A percentile compares a stretch with the other conserved stretches of the same genome.
These are phyloP conservation scores for Podila minutissima DNA, from an alignment of 192 early-diverging fungal genomes.

Conservation along the genomic window DNA sequence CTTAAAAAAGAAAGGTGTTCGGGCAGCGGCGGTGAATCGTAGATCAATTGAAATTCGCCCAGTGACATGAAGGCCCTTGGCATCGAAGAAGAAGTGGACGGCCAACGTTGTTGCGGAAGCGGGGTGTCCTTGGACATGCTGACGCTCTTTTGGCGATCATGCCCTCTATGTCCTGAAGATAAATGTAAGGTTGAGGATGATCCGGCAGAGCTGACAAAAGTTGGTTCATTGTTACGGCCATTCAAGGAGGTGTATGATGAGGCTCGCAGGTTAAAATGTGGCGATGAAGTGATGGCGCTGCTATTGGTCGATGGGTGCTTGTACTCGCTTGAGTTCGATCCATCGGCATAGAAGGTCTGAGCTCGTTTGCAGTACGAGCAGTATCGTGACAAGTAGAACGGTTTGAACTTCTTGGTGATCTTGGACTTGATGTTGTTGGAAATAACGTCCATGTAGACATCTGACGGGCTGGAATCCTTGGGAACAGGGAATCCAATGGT, in stretches of 20 bases:
- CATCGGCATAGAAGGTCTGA: slow-evolving; percentile 19
- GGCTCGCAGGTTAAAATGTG: slow-evolving; percentile 18
- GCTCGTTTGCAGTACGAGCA: slow-evolving; percentile 53
- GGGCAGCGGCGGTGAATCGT: slow-evolving; percentile 17
- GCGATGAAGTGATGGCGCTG: slow-evolving; percentile 10
- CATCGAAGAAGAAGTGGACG: slow-evolving; percentile 2
- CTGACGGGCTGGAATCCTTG: slow-evolving; percentile 55
- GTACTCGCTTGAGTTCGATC: slow-evolving; percentile 5
- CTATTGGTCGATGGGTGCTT: slow-evolving; percentile 43
- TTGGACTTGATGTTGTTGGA: slow-evolving; percentile 62
- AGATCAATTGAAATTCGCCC: slow-evolving; percentile 27
- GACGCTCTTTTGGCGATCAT: slow-evolving; percentile 18
- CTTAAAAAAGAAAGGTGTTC: slow-evolving; percentile 20
- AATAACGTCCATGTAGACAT: slow-evolving; percentile 75
- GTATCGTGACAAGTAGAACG: slow-evolving; percentile 55
- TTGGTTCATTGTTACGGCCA: too few relatives aligned
- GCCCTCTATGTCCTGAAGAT: neutral
- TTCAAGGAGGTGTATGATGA: slow-evolving; percentile 13
- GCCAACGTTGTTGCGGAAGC: neutral
- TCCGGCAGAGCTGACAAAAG: too few relatives aligned
- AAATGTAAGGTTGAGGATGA: too few relatives aligned
- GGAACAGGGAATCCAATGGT: slow-evolving; percentile 57
- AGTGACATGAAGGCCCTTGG: slow-evolving; percentile 31
- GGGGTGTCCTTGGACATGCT: slow-evolving; percentile 1
- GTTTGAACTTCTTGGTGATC: slow-evolving; percentile 43